Base-by-base conservation (phyloP, 2,329 filamentous ascomycete genomes). In the Cladophialophora yegresii region DNA sequence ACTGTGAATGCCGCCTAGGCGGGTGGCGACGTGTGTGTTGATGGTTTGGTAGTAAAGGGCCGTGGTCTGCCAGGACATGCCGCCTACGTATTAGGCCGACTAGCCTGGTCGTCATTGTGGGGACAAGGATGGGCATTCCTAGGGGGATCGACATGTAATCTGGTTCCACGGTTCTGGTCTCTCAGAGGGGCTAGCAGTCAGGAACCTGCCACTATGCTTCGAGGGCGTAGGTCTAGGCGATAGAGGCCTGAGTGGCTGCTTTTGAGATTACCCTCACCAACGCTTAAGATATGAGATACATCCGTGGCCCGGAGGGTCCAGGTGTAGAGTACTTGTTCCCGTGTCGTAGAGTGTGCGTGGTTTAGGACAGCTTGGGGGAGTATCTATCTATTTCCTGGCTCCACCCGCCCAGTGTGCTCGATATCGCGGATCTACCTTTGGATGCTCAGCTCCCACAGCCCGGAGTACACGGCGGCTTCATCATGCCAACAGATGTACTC, bases 1-100 rank as follows among this genome's bases (percentile, higher is more conserved):
- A 9, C 63, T 65, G 51, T 63, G 63, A 2, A 65, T 33, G 26
- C 65, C 65, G 10, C 65, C 65, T 4, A 62, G 55, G 16, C 40
- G 43, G 2, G 50, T n/a, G 77, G 70, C 45, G 30, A 63, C 51
- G n/a, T 59, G 47, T 26, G 59, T 10, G 58, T 63, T 64, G 40
- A 67, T 63, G 13, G 53, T 16, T 4, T 54, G 16, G 65, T 67
- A 67, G 49, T 67, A 67, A 4, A 65, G 16, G 40, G 61, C 23
- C 10, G 62, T 65, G 30, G 53, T 59, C 13, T 62, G 40, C 56
- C 58, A 62, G 12, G 62, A 62, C 28, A 67, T 53, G 43, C 65
- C 65, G 3, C 65, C 65, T 36, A n/a, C n/a, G n/a, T n/a, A 67
- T 61, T n/a, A 67, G 55, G 33, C 65, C 65, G 53, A 62, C 54